Percentiles rank a stretch among this genome's conserved stretches.
phyloP scores from a whole-genome alignment of 208 protist species.

The Phytomonas sp. region DNA sequence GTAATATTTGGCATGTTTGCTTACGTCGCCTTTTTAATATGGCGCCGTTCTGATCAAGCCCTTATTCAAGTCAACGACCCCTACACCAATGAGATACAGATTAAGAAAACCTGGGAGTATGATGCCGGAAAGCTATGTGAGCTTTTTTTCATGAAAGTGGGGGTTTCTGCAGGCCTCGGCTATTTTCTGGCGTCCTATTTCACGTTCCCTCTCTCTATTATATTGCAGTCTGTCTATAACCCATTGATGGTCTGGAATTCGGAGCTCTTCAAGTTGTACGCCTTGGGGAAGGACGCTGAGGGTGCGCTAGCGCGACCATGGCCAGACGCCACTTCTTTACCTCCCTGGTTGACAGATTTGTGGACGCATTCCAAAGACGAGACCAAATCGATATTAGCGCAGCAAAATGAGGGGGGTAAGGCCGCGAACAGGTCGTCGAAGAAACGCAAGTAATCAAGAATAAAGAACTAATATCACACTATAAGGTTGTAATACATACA shows the following conservation, averaged over 20 bases:
- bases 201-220: conserved; percentile 55
- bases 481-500: background rate
- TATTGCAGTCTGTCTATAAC: conserved; percentile 82
- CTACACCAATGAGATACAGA: conserved; percentile 36
- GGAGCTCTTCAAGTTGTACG: conserved; percentile 63
- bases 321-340: conserved; percentile 38
- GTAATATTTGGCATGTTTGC: conserved; percentile 25
- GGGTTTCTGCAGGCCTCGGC: conserved; percentile 38
- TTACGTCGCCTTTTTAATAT: conserved; percentile 55
- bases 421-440: conserved; percentile 15
- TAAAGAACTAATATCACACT: background rate
- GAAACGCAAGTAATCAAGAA: conserved; percentile 20
- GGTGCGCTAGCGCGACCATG: conserved; percentile 62
- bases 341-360: conserved; percentile 48
- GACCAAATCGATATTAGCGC: conserved; percentile 20
- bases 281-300: conserved; percentile 32
- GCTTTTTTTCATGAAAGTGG: conserved; percentile 49
- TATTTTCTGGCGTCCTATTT: conserved; percentile 43
- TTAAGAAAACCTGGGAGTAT: conserved; percentile 52
- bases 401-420: conserved; percentile 1
- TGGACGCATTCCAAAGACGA: conserved; percentile 36
- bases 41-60: conserved; percentile 21
- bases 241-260: conserved; percentile 49
- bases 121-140: conserved; percentile 66
- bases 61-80: conserved; percentile 42